phyloP scores from a whole-genome alignment of 202 grass and related monocot species.

The Saccharum hybrid region DNA sequence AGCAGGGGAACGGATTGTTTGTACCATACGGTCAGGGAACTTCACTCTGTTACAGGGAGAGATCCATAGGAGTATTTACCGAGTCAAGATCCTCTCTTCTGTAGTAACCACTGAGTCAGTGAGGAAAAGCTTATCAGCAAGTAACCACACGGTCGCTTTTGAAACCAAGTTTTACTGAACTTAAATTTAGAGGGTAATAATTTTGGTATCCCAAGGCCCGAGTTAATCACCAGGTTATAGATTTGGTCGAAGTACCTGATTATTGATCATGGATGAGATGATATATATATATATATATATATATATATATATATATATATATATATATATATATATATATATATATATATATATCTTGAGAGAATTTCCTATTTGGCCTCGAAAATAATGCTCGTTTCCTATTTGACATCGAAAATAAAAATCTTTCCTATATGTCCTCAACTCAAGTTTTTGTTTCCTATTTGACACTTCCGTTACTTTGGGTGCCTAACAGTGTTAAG shows the following conservation, averaged over 20 bases:
- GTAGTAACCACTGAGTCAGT: background rate
- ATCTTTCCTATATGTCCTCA: no score
- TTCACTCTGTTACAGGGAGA: background rate
- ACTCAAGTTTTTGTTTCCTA: no score
- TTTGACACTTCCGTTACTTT: no score
- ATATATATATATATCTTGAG: no score
- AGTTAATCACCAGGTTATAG: background rate
- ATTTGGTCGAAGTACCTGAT: background rate
- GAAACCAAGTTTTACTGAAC: background rate
- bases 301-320: no score
- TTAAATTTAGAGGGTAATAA: background rate
- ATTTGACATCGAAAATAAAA: no score
- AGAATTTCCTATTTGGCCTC: no score
- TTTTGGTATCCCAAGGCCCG: background rate
- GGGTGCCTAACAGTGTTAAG: no score
- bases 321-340: no score
- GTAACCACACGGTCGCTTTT: background rate
- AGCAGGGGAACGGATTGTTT: background rate
- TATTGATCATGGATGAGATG: background rate
- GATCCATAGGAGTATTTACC: background rate
- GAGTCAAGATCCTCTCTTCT: background rate
- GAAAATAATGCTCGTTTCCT: no score
- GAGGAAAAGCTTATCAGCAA: background rate
- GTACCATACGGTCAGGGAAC: background rate
- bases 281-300: no score